Percentiles rank a stretch among this genome's conserved stretches.
Evolutionary conservation across 257 asterid genomes (phyloP).

Genomic region (Avicennia marina): DNA sequence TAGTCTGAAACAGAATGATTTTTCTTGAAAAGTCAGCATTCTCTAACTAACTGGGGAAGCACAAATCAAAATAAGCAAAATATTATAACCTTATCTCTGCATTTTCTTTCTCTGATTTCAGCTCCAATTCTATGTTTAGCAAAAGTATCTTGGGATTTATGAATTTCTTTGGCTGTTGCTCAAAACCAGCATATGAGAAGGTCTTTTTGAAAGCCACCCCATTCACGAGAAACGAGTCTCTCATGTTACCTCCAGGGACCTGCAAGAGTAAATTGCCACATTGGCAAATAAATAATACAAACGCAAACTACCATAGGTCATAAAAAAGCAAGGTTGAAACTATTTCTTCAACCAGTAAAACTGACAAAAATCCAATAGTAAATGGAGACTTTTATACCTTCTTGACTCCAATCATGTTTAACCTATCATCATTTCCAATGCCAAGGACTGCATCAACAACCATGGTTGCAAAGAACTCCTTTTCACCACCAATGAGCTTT

Average conservation of each 20-base stretch:
- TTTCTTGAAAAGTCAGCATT: slow-evolving; percentile 18
- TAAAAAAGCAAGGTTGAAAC: neutral
- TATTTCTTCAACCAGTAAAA: slow-evolving; percentile 9
- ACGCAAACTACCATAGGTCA: neutral
- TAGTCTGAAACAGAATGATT: slow-evolving; percentile 37
- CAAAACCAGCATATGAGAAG: slow-evolving; percentile 99
- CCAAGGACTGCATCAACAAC: slow-evolving; percentile 94
- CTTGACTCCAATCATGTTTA: slow-evolving; percentile 95
- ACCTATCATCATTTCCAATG: slow-evolving; percentile 83
- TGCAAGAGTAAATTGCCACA: slow-evolving; percentile 28
- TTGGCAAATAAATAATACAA: neutral
- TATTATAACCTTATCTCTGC: slow-evolving; percentile 86
- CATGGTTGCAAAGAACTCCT: slow-evolving; percentile 94
- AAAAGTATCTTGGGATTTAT: slow-evolving; percentile 73
- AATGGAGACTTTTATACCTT: slow-evolving; percentile 43
- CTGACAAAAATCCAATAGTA: neutral
- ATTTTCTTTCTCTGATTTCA: slow-evolving; percentile 97
- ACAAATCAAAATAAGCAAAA: slow-evolving; percentile 9
- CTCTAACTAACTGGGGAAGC: neutral
- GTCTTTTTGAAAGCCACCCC: slow-evolving; percentile 99
- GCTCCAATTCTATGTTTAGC: slow-evolving; percentile 89
- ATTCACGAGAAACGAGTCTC: slow-evolving; percentile 92
- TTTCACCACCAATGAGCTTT: slow-evolving; percentile 98
- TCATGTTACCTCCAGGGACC: slow-evolving; percentile 99
- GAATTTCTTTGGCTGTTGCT: slow-evolving; percentile 95